phyloP scores from a whole-genome alignment of 2,329 filamentous ascomycete species.

The Blastomyces parvus region DNA sequence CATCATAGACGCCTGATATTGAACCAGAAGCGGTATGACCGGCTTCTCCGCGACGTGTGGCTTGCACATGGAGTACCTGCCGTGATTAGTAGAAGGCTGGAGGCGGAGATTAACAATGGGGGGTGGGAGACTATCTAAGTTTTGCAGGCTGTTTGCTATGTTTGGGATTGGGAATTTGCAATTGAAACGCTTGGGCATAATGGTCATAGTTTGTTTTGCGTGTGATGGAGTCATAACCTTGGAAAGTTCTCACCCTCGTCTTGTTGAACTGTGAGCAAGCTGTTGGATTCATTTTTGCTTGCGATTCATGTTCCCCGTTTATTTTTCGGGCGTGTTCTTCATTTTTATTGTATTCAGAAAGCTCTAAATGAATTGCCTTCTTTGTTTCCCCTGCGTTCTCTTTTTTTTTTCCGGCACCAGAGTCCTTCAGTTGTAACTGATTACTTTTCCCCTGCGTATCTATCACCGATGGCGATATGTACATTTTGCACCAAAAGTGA shows the following conservation, averaged over 20 bases:
- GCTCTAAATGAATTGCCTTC: not conserved
- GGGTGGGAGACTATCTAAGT: slow-evolving; percentile 72
- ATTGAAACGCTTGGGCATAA: not conserved
- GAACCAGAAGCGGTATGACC: slow-evolving; percentile 89
- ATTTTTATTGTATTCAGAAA: not conserved
- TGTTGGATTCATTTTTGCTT: not conserved
- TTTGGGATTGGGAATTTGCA: not conserved
- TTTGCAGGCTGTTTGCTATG: not conserved
- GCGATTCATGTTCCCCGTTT: not conserved
- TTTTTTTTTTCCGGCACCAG: not conserved
- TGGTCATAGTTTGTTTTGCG: not conserved
- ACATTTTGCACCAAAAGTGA: not conserved
- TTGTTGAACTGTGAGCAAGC: not conserved
- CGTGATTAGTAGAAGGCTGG: slow-evolving; percentile 78
- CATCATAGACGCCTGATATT: slow-evolving; percentile 83
- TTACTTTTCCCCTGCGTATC: not conserved
- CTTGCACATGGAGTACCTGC: slow-evolving; percentile 78
- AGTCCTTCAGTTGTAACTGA: not conserved
- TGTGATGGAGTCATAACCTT: not conserved
- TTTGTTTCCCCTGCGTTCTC: not conserved
- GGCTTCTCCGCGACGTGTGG: slow-evolving; percentile 76
- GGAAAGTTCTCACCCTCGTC: not conserved
- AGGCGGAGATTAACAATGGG: slow-evolving; percentile 92
- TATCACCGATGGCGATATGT: not conserved
- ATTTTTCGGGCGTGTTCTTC: not conserved